Evolutionary conservation across 768 basidiomycete genomes (phyloP).

Genomic region (Sporobolomyces pararoseus): DNA sequence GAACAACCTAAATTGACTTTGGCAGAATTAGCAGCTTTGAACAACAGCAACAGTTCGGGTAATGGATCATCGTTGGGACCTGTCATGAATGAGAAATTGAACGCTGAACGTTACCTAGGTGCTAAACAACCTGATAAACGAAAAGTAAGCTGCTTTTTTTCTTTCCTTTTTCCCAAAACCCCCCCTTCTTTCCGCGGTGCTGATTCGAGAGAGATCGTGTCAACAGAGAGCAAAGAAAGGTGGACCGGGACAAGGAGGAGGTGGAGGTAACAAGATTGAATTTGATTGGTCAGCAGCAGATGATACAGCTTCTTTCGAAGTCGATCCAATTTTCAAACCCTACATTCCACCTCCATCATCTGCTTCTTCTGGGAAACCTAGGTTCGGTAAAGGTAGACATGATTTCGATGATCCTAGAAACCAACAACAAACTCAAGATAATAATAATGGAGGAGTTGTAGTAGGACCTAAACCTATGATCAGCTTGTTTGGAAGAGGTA

Average conservation of each 20-base stretch:
- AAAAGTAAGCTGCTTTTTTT: constrained; percentile 62
- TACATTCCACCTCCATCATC: constrained; percentile 15
- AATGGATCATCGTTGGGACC: not conserved
- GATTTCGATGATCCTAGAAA: constrained; percentile 5
- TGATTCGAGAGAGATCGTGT: not conserved
- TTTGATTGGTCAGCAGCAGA: constrained; percentile 98
- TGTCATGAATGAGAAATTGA: constrained; percentile 24
- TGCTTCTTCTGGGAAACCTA: not conserved
- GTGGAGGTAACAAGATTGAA: constrained; percentile 85
- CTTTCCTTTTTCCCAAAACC: not conserved
- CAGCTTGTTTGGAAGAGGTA: constrained; percentile 22
- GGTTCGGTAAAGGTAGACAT: constrained; percentile 57
- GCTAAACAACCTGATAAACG: constrained; percentile 83
- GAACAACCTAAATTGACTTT: constrained; percentile 3
- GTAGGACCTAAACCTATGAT: not conserved
- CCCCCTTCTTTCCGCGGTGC: not conserved
- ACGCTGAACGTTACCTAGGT: constrained; percentile 77
- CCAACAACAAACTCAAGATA: constrained; percentile 20
- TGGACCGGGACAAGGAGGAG: constrained; percentile 46
- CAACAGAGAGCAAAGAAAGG: constrained; percentile 61
- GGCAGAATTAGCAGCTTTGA: not conserved
- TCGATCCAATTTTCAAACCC: constrained; percentile 45
- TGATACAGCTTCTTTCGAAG: constrained; percentile 66
- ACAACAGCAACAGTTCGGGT: not conserved
- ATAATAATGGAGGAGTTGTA: constrained; percentile 14